phyloP scores from a whole-genome alignment of 2,329 filamentous ascomycete genomes.

The Cordyceps cicadae region DNA sequence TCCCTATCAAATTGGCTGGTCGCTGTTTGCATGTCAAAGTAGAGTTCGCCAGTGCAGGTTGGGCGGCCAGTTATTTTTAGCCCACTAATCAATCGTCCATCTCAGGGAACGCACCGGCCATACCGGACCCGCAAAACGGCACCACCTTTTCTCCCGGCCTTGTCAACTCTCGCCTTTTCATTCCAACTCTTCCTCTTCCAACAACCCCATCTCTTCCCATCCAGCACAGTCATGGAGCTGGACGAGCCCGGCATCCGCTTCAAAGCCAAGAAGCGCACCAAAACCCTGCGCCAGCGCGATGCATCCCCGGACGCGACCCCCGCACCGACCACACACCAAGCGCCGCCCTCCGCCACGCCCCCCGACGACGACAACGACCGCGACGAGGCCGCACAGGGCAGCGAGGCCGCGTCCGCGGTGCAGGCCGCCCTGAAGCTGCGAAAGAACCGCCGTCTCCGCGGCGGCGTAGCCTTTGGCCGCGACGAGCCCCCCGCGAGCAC shows the following conservation, averaged over 20 bases:
- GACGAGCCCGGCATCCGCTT: constrained; percentile 35
- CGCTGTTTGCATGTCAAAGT: not conserved
- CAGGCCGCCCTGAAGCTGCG: constrained; percentile 46
- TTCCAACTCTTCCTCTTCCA: not conserved
- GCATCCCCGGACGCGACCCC: constrained; percentile 20
- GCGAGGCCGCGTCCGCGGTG: constrained; percentile 21
- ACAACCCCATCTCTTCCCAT: not conserved
- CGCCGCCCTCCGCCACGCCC: constrained; percentile 3
- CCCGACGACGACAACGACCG: constrained; percentile 9
- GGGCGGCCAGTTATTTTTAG: too few relatives aligned
- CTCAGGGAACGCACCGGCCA: not conserved
- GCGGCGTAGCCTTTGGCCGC: constrained; percentile 46
- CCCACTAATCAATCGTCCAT: too few relatives aligned
- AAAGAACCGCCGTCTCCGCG: constrained; percentile 27
- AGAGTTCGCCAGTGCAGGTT: not conserved
- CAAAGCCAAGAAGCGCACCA: constrained; percentile 47
- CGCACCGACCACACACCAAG: constrained; percentile 9
- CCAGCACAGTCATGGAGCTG: not conserved
- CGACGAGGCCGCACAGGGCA: too few relatives aligned
- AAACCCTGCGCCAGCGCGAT: constrained; percentile 47
- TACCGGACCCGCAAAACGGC: not conserved
- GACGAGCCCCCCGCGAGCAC: constrained; percentile 3
- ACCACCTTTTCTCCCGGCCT: not conserved
- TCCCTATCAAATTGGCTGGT: not conserved
- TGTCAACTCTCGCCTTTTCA: too few relatives aligned